Percentiles rank a stretch among this genome's conserved stretches.
These are phyloP conservation scores for Sordariomycetes sp. DNA, from an alignment of 2,329 filamentous ascomycete species.

Conservation along the genomic window DNA sequence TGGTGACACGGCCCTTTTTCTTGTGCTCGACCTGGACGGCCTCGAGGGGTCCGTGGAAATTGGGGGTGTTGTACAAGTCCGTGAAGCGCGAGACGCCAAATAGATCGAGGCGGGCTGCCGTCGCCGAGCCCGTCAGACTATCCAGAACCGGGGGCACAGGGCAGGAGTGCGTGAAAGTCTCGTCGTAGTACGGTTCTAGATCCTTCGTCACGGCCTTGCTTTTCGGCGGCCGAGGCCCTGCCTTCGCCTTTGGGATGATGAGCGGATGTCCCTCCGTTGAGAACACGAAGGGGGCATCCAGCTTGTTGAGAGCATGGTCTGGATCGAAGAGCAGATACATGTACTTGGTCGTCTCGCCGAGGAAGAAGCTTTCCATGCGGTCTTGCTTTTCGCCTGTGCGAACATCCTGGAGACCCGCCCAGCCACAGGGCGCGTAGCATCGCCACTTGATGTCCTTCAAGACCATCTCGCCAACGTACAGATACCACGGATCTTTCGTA, in stretches of 20 bases:
- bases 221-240: slow-evolving; percentile 3
- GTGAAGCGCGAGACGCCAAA: slow-evolving; percentile 86
- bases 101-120: slow-evolving; percentile 69
- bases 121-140: slow-evolving; percentile 67
- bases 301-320: slow-evolving; percentile 74
- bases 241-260: slow-evolving; percentile 53
- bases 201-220: slow-evolving; percentile 2
- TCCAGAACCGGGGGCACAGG: slow-evolving; percentile 49
- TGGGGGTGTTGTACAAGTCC: slow-evolving; percentile 68
- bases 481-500: slow-evolving; percentile 90
- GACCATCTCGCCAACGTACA: slow-evolving; percentile 94
- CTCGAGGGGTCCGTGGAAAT: slow-evolving; percentile 40
- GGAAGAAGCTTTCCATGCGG: slow-evolving; percentile 97
- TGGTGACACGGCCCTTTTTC: slow-evolving; percentile 27
- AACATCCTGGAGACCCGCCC: slow-evolving; percentile 82
- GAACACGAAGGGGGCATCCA: slow-evolving; percentile 86
- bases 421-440: slow-evolving; percentile 87
- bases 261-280: slow-evolving; percentile 94
- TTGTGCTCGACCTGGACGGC: slow-evolving; percentile 32
- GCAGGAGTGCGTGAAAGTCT: slow-evolving; percentile 52
- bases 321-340: slow-evolving; percentile 85
- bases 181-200: slow-evolving; percentile 23
- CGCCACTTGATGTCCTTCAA: slow-evolving; percentile 77
- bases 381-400: slow-evolving; percentile 78
- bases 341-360: slow-evolving; percentile 95